phyloP scores from a whole-genome alignment of 208 protist genomes.

The Leishmania tarentolae region DNA sequence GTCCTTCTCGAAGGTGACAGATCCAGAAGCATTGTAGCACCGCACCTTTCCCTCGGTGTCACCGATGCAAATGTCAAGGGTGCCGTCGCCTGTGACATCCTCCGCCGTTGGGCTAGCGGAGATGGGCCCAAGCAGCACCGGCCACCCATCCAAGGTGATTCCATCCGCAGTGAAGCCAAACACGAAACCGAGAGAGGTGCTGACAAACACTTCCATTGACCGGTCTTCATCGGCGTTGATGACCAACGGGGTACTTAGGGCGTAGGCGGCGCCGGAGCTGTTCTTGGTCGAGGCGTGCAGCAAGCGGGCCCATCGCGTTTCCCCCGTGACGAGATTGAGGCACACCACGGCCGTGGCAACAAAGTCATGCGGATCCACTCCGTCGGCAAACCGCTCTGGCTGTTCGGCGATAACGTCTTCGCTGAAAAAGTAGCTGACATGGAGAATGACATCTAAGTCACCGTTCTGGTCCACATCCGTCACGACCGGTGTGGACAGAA shows the following conservation, averaged over 20 bases:
- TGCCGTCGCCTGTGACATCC: slow-evolving; percentile 86
- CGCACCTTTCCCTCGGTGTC: slow-evolving; percentile 88
- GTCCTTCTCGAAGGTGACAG: slow-evolving; percentile 64
- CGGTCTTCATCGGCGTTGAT: slow-evolving; percentile 70
- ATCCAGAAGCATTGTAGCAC: slow-evolving; percentile 75
- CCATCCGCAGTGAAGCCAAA: slow-evolving; percentile 70
- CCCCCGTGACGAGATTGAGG: slow-evolving; percentile 80
- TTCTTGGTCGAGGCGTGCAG: slow-evolving; percentile 84
- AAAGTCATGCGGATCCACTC: slow-evolving; percentile 73
- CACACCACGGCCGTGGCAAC: slow-evolving; percentile 87
- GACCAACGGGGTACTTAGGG: slow-evolving; percentile 78
- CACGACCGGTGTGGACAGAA: slow-evolving; percentile 88
- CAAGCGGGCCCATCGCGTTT: slow-evolving; percentile 82
- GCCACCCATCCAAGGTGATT: slow-evolving; percentile 49
- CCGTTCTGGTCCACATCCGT: slow-evolving; percentile 87
- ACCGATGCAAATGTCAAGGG: slow-evolving; percentile 84
- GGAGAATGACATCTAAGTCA: slow-evolving; percentile 82
- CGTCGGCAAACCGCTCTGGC: slow-evolving; percentile 25
- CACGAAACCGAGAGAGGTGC: slow-evolving; percentile 77
- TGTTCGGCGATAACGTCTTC: slow-evolving; percentile 31
- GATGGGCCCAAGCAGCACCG: slow-evolving; percentile 74
- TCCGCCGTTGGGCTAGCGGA: slow-evolving; percentile 68
- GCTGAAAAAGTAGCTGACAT: slow-evolving; percentile 93
- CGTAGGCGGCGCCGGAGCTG: slow-evolving; percentile 54
- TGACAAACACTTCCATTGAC: slow-evolving; percentile 71